Evolutionary conservation across 169 alveolate species (phyloP).

Genomic region (Babesia divergens): DNA sequence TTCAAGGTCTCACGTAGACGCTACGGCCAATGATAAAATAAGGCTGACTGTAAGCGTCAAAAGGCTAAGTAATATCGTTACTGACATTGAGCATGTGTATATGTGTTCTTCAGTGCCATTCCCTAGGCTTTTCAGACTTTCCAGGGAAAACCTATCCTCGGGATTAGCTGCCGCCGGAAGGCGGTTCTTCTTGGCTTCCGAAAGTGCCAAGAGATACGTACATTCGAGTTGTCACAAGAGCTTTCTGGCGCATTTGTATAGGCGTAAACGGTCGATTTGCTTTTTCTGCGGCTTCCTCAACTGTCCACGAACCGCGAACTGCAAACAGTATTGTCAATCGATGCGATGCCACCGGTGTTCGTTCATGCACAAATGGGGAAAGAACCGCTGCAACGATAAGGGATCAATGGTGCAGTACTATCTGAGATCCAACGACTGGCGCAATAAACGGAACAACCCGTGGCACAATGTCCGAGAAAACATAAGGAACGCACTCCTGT

Average conservation of each 20-base stretch:
- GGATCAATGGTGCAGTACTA: conserved; percentile 31
- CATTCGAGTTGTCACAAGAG: conserved; percentile 3
- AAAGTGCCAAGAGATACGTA: neutral
- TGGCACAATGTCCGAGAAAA: conserved; percentile 36
- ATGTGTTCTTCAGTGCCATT: conserved; percentile 56
- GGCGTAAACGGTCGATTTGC: conserved; percentile 53
- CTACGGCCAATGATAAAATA: conserved; percentile 12
- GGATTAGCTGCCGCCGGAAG: conserved; percentile 32
- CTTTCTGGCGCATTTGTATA: conserved; percentile 55
- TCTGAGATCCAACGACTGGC: conserved; percentile 50
- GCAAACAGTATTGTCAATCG: conserved; percentile 21
- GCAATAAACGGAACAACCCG: conserved; percentile 24
- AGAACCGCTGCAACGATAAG: conserved; percentile 35
- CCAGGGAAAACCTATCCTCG: conserved; percentile 47
- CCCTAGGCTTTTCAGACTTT: conserved; percentile 26
- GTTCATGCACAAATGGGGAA: conserved; percentile 47
- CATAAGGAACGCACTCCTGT: neutral
- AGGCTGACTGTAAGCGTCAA: conserved; percentile 1
- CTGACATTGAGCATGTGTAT: conserved; percentile 61
- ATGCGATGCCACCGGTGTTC: conserved; percentile 42
- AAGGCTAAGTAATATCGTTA: conserved; percentile 35
- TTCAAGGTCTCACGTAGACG: conserved; percentile 4
- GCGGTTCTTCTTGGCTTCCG: conserved; percentile 42
- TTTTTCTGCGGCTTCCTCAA: conserved; percentile 49
- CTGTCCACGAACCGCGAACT: conserved; percentile 37